Evolutionary conservation across 2,329 filamentous ascomycete genomes (phyloP), one percentile per base, ranked within the genome.

Genomic region (Aureobasidium subglaciale): DNA sequence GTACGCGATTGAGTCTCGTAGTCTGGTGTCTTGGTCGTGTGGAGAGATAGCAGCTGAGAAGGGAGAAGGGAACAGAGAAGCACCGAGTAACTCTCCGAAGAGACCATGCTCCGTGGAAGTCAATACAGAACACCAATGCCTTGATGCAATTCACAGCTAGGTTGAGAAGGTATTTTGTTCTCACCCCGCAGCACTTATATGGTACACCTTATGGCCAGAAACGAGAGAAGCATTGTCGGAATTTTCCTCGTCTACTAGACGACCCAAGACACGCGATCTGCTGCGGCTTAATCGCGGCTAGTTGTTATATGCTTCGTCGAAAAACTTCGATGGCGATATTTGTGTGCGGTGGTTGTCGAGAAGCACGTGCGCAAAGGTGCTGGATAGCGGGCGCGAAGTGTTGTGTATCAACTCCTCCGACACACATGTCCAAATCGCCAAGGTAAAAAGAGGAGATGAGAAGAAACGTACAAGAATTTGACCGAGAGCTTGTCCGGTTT

Each of bases 1-100:
- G 48, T 15, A 52, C 48, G 35, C 35, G 48, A 52, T 52, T 40
- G 16, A 20, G 34, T 50, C 46, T 50, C 30, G 20, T 50, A 50
- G 46, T 24, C 29, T 35, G 43, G 11, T 30, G 25, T 48, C 30
- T n/a, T 32, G 18, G 43, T 38, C 22, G 34, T 27, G 46, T n/a
- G 32, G 30, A 29, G 30, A 38, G 43, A 6, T 3, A 27, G 46
- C 18, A 27, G 34, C 34, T 27, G 20, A 27, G 22, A 20, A 27
- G 29, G 22, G 18, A 38, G 46, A 37, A 20, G 22, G 32, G 16
- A 18, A n/a, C 7, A 48, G 22, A 38, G 32, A 38, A 49, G 34
- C 46, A 38, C 46, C 46, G 46, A 38, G 34, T 5, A 49, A 37
- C 24, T 29, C 32, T 11, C 46, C 46, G 46, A 42, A 27, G 24